Conservation (phyloP, 2,329 filamentous ascomycete species). For the Trichoderma sp. region DNA sequence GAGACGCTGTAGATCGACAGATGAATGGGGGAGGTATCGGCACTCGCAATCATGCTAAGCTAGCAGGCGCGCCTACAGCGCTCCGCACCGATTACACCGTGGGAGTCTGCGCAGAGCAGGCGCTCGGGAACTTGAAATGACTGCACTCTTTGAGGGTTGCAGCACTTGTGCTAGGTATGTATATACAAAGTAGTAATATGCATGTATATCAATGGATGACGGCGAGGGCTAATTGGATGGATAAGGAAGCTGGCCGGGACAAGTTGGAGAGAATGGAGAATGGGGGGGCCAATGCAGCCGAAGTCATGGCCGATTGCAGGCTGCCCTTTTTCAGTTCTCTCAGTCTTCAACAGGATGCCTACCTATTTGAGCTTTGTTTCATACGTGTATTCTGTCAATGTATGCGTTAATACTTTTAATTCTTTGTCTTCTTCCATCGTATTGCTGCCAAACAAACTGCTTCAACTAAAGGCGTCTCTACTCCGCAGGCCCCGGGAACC, state of each 20-base stretch:
- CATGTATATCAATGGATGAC: neutral
- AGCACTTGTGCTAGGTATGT: neutral
- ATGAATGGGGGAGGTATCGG: constrained; percentile 19
- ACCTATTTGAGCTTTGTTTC: neutral
- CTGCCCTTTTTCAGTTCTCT: neutral
- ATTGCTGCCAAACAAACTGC: neutral
- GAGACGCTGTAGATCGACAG: constrained; percentile 5
- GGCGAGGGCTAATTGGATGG: neutral
- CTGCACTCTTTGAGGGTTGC: neutral
- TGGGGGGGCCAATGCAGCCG: neutral
- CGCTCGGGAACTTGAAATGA: neutral
- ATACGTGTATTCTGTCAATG: neutral
- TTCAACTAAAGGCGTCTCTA: neutral
- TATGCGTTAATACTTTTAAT: too few species aligned
- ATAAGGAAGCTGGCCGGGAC: neutral
- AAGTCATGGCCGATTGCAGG: neutral
- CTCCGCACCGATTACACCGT: neutral
- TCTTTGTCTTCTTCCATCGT: too few species aligned
- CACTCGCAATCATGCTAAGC: constrained; percentile 25
- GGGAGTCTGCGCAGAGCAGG: neutral
- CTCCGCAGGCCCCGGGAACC: neutral
- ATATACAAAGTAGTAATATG: neutral
- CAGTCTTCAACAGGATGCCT: too few species aligned
- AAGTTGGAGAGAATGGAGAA: neutral
- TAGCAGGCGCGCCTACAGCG: constrained; percentile 27